Conservation (phyloP, 2,329 filamentous ascomycete genomes). For the Cadophora luteo-olivacea region DNA sequence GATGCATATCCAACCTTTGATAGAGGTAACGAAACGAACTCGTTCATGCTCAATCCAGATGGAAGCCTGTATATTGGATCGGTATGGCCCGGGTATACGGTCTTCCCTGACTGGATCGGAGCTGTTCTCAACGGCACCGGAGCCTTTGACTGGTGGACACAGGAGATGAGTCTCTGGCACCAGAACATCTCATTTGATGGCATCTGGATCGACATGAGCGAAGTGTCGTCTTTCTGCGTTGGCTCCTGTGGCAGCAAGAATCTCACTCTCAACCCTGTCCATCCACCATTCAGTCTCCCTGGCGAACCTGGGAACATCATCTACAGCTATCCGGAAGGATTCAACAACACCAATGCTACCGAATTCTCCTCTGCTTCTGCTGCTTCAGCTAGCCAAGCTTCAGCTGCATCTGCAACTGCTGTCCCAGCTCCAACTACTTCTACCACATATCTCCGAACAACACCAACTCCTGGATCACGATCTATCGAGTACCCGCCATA, state of each 20-base stretch:
- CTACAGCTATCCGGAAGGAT: slow-evolving; percentile 70
- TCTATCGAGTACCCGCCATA: slow-evolving; percentile 79
- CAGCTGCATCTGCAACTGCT: slow-evolving; percentile 44
- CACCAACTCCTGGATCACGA: slow-evolving; percentile 66
- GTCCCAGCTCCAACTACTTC: slow-evolving; percentile 42
- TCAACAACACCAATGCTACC: slow-evolving; percentile 71
- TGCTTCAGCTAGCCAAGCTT: slow-evolving; percentile 56
- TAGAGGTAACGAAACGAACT: slow-evolving; percentile 62
- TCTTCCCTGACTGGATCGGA: slow-evolving; percentile 75
- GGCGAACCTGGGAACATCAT: slow-evolving; percentile 67
- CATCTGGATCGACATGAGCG: slow-evolving; percentile 66
- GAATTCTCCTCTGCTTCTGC: slow-evolving; percentile 67
- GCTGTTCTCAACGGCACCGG: slow-evolving; percentile 65
- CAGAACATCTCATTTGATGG: slow-evolving; percentile 57
- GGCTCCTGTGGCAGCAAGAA: slow-evolving; percentile 74
- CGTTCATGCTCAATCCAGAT: slow-evolving; percentile 63
- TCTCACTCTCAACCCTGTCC: slow-evolving; percentile 70
- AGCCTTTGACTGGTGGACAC: slow-evolving; percentile 72
- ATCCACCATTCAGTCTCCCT: slow-evolving; percentile 69
- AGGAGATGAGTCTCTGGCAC: slow-evolving; percentile 65
- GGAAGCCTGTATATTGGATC: slow-evolving; percentile 63
- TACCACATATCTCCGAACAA: slow-evolving; percentile 60
- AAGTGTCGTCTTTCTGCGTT: slow-evolving; percentile 69
- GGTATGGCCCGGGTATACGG: slow-evolving; percentile 76
- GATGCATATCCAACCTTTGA: slow-evolving; percentile 70